Percentiles rank a stretch among this genome's conserved stretches.
Evolutionary conservation across 148 eudicot species (phyloP).

Genomic region (Silene conica): DNA sequence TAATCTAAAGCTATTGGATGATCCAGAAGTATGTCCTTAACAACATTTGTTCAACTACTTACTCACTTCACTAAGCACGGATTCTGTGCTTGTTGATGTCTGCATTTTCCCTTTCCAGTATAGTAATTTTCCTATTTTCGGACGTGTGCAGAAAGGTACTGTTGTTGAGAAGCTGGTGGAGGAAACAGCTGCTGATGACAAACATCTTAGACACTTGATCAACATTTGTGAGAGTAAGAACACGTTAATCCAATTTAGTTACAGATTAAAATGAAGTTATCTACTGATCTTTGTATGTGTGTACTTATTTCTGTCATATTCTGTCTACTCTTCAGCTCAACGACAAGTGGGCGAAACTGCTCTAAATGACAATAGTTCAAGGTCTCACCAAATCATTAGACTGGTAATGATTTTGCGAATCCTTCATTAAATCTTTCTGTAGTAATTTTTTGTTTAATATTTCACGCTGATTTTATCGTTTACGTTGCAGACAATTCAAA

Average conservation of each 20-base stretch:
- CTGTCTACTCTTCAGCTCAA: constrained; percentile 56
- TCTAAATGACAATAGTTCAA: constrained; percentile 77
- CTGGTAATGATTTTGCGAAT: constrained; percentile 49
- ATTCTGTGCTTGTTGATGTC: not conserved
- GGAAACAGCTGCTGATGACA: constrained; percentile 64
- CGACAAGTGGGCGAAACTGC: constrained; percentile 98
- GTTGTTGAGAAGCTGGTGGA: constrained; percentile 90
- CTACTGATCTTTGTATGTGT: not conserved
- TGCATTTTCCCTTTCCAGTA: not conserved
- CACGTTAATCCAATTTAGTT: not conserved
- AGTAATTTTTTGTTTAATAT: not conserved
- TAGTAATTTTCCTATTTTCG: not conserved
- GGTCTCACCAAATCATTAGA: constrained; percentile 96
- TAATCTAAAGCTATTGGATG: constrained; percentile 87
- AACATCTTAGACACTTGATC: constrained; percentile 68
- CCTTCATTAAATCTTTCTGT: not conserved
- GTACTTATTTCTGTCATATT: not conserved
- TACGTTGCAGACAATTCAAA: constrained; percentile 78
- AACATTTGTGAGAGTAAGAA: constrained; percentile 83
- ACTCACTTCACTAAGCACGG: not conserved
- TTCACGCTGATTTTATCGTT: constrained; percentile 10
- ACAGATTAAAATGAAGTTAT: not conserved
- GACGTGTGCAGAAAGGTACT: constrained; percentile 74
- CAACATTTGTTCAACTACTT: not conserved
- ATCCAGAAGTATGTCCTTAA: constrained; percentile 64